phyloP scores from a whole-genome alignment of 495 filamentous ascomycete species.

The Lichina pygmaea region DNA sequence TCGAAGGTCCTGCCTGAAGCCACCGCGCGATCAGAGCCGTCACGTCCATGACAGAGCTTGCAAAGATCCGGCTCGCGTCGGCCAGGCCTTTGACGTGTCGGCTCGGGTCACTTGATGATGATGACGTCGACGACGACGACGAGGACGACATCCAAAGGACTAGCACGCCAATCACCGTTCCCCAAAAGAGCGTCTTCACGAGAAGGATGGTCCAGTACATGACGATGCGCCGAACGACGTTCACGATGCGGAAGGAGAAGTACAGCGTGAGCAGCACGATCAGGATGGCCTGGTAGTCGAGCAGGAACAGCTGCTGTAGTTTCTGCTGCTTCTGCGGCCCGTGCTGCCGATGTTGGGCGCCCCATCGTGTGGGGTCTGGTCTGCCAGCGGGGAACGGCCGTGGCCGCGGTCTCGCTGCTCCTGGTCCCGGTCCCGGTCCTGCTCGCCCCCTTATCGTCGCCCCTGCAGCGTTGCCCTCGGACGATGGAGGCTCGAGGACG shows the following conservation, averaged over 20 bases:
- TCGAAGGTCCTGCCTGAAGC: too few relatives aligned
- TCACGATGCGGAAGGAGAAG: slow-evolving; percentile 31
- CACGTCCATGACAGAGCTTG: too few relatives aligned
- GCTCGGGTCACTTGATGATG: too few relatives aligned
- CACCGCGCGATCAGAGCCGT: too few relatives aligned
- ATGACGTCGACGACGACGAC: too few relatives aligned
- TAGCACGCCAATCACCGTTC: slow-evolving; percentile 17
- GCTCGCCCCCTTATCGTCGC: too few relatives aligned
- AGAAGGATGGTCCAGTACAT: slow-evolving; percentile 45
- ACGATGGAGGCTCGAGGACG: not conserved
- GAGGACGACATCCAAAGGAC: slow-evolving; percentile 10
- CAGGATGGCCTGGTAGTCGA: slow-evolving; percentile 14
- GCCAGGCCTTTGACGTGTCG: too few relatives aligned
- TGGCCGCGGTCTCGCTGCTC: not conserved
- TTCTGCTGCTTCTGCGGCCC: not conserved
- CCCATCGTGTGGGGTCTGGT: not conserved
- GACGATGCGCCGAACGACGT: slow-evolving; percentile 35
- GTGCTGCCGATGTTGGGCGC: not conserved
- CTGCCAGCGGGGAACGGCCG: not conserved
- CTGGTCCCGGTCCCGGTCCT: too few relatives aligned
- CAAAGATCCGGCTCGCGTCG: too few relatives aligned
- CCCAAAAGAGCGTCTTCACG: slow-evolving; percentile 31
- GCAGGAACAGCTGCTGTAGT: too few relatives aligned
- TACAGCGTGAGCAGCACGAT: slow-evolving; percentile 25
- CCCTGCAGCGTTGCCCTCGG: too few relatives aligned